Conservation (phyloP, 345 rosid species). For the Eucalyptus curtisii region DNA sequence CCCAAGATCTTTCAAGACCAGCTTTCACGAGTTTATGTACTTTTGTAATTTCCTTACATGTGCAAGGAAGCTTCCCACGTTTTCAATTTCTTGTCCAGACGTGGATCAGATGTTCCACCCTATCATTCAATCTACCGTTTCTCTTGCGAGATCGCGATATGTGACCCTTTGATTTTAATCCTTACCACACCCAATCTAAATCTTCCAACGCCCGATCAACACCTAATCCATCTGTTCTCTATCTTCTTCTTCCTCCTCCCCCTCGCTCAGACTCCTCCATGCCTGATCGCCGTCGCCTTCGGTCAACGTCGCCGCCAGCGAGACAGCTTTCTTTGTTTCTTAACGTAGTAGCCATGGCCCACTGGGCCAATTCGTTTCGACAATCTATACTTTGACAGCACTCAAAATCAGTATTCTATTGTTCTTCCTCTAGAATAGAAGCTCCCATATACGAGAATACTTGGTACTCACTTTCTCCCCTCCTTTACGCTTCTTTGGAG, state of each 20-base stretch:
- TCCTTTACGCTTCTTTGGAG: background rate
- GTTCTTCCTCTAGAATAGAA: background rate
- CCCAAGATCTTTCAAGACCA: background rate
- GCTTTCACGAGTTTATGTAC: background rate
- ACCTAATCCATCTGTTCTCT: background rate
- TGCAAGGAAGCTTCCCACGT: background rate
- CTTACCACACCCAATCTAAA: background rate
- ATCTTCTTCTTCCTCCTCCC: background rate
- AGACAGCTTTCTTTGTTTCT: background rate
- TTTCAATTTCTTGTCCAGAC: background rate
- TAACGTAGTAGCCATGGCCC: background rate
- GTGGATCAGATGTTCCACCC: background rate
- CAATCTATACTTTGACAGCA: background rate
- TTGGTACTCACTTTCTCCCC: background rate
- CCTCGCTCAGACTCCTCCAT: fast-evolving
- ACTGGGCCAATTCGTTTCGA: background rate
- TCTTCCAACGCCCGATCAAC: background rate
- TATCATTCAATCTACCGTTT: background rate
- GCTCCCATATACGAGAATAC: background rate
- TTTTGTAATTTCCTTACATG: background rate
- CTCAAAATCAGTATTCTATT: background rate
- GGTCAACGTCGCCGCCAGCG: background rate
- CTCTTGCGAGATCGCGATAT: background rate
- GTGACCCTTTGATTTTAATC: background rate
- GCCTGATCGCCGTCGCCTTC: background rate